Evolutionary conservation across 768 basidiomycete species (phyloP), one percentile per base, ranked within the genome.

Genomic region (Pluteus cervinus): DNA sequence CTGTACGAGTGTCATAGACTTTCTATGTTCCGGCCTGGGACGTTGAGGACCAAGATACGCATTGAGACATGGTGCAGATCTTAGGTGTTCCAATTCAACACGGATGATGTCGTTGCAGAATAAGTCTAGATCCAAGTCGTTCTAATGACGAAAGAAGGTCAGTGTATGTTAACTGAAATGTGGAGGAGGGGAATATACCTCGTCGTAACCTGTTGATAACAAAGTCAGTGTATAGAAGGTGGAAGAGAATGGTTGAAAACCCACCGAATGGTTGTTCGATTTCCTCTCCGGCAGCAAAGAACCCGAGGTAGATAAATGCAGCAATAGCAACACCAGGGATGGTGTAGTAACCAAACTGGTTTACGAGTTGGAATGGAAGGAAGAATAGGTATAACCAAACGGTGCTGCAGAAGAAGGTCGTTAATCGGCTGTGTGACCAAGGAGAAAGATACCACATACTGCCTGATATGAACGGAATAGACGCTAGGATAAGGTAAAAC

Each of bases 341-440:
- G 4, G 80, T 71, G 51, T 75, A 72, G 66, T 79, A 85, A 8
- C 60, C 63, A 46, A 85, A 79, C 23, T 71, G 68, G 29, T 61
- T 61, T 35, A 80, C 71, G 5, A 85, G 66, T 55, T 87, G 83
- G 69, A 87, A 84, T 1, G 83, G 85, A 2, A 87, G 63, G 56
- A 82, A 79, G 63, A 86, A 81, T 2, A 85, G 69, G 55, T 84
- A 87, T 16, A 81, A 52, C 80, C 77, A 82, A 24, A 81, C 76
- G 26, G 77, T 80, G 51, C 77, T 71, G 31, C 11, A 42, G 40
- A 33, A 16, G 30, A 37, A 20, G 20, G 7, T 28, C 24, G 30
- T 33, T 7, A 41, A 35, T 9, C 16, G 17, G 30, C 16, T 4
- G 33, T 30, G 16, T 33, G 31, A 33, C 9, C 17, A 17, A 40